A percentile compares a stretch with the other conserved stretches of the same genome.
Conservation (phyloP, 1,284 basidiomycete species). For the Leccinum solheimii region DNA sequence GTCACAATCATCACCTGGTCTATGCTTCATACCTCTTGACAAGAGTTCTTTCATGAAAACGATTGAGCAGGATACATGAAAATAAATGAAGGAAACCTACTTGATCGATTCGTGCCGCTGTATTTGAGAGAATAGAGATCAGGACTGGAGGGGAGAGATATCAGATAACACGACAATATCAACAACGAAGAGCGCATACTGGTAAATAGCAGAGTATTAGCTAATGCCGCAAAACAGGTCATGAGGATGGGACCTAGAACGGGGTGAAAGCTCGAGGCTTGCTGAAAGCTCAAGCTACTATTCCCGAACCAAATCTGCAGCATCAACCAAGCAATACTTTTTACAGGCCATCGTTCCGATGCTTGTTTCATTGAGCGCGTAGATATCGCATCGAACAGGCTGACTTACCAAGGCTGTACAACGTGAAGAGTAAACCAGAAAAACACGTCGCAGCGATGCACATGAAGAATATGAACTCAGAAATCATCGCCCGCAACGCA, state of each 20-base stretch:
- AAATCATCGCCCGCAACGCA: constrained; percentile 72
- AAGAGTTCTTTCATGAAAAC: constrained; percentile 62
- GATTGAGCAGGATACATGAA: constrained; percentile 5
- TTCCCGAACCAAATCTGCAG: constrained; percentile 85
- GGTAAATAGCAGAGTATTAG: constrained; percentile 77
- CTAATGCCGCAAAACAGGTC: constrained; percentile 80
- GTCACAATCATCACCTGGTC: constrained; percentile 2
- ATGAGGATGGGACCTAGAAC: constrained; percentile 85
- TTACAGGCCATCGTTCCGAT: constrained; percentile 62
- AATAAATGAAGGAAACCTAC: constrained; percentile 43
- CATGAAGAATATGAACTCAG: constrained; percentile 85
- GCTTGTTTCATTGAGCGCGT: constrained; percentile 33
- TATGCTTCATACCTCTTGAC: constrained; percentile 61
- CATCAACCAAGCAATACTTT: constrained; percentile 77
- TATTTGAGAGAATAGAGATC: constrained; percentile 85
- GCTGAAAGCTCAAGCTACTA: constrained; percentile 68
- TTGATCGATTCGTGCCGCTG: constrained; percentile 76
- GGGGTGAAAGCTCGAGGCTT: constrained; percentile 77
- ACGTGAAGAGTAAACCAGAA: constrained; percentile 82
- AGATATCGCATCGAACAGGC: neutral
- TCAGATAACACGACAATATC: constrained; percentile 1
- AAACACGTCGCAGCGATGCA: constrained; percentile 81
- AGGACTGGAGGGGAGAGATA: constrained; percentile 49
- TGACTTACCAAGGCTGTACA: constrained; percentile 70
- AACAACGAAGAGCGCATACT: constrained; percentile 47